Evolutionary conservation across 495 filamentous ascomycete species (phyloP).

Genomic region (Penicillium salamii): DNA sequence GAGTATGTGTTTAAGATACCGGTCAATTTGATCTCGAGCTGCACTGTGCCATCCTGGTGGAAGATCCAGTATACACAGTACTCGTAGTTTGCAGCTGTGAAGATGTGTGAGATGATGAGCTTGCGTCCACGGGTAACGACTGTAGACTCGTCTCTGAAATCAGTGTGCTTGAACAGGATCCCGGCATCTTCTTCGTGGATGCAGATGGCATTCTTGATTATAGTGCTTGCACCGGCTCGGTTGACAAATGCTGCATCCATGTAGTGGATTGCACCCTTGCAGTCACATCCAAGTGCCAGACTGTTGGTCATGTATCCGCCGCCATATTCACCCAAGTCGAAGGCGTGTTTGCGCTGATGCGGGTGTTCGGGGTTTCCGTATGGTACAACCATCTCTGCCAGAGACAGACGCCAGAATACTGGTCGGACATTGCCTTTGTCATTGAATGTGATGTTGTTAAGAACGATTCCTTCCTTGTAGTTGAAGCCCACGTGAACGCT

Average conservation of each 20-base stretch:
- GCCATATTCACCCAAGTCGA: conserved; percentile 92
- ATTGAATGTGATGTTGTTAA: conserved; percentile 89
- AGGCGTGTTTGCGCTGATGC: conserved; percentile 91
- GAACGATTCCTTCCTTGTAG: conserved; percentile 89
- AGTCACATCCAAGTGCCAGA: conserved; percentile 85
- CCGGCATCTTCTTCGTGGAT: conserved; percentile 95
- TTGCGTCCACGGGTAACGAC: conserved; percentile 87
- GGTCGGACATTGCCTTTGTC: conserved; percentile 79
- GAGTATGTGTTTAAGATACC: conserved; percentile 93
- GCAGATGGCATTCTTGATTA: conserved; percentile 94
- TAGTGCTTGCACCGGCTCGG: conserved; percentile 67
- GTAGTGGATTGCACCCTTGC: conserved; percentile 93
- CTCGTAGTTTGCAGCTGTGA: conserved; percentile 97
- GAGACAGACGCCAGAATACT: conserved; percentile 86
- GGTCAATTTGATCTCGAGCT: conserved; percentile 92
- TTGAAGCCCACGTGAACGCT: conserved; percentile 93
- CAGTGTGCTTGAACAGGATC: conserved; percentile 93
- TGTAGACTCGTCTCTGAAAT: conserved; percentile 86
- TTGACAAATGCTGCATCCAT: conserved; percentile 84
- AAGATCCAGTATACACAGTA: conserved; percentile 95
- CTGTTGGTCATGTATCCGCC: conserved; percentile 96
- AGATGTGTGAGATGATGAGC: conserved; percentile 86
- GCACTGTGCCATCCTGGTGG: conserved; percentile 90
- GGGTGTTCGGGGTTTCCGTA: conserved; percentile 93
- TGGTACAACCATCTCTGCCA: conserved; percentile 95